phyloP scores from a whole-genome alignment of 257 asterid species.

The Craterostigma plantagineum region DNA sequence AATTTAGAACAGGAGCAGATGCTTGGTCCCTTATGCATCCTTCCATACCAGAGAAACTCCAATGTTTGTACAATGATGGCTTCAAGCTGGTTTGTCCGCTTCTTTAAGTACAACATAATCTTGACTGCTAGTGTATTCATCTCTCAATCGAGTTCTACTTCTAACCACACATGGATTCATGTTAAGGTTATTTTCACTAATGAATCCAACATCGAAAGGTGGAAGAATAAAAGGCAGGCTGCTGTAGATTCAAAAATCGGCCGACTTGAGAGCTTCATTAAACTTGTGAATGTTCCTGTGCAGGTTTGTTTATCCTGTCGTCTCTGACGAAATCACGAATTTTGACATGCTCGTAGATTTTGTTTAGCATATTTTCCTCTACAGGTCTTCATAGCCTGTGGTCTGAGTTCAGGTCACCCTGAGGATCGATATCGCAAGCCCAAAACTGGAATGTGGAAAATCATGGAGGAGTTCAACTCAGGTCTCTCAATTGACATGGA shows the following conservation, averaged over 20 bases:
- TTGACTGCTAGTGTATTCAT: neutral
- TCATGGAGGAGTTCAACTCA: constrained; percentile 88
- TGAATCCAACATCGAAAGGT: constrained; percentile 85
- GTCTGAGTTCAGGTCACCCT: constrained; percentile 26
- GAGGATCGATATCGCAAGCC: constrained; percentile 87
- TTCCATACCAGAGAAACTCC: constrained; percentile 82
- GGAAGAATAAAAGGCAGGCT: constrained; percentile 89
- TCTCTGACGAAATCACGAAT: constrained; percentile 1
- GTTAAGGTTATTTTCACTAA: constrained; percentile 80
- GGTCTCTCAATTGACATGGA: constrained; percentile 63
- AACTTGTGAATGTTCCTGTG: constrained; percentile 67
- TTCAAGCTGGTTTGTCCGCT: constrained; percentile 68
- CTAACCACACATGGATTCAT: neutral
- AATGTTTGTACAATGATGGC: constrained; percentile 54
- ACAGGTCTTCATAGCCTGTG: constrained; percentile 98
- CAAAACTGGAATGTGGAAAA: constrained; percentile 82
- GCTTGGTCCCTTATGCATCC: constrained; percentile 97
- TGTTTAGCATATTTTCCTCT: constrained; percentile 4
- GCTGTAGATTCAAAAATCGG: constrained; percentile 96
- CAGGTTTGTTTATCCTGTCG: constrained; percentile 41
- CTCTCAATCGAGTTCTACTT: neutral
- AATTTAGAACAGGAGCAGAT: constrained; percentile 68
- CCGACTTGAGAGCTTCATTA: constrained; percentile 63
- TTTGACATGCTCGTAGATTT: neutral
- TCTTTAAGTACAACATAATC: neutral